Evolutionary conservation across 805 yeast genomes (phyloP).

Genomic region (Ogataea zsoltii): DNA sequence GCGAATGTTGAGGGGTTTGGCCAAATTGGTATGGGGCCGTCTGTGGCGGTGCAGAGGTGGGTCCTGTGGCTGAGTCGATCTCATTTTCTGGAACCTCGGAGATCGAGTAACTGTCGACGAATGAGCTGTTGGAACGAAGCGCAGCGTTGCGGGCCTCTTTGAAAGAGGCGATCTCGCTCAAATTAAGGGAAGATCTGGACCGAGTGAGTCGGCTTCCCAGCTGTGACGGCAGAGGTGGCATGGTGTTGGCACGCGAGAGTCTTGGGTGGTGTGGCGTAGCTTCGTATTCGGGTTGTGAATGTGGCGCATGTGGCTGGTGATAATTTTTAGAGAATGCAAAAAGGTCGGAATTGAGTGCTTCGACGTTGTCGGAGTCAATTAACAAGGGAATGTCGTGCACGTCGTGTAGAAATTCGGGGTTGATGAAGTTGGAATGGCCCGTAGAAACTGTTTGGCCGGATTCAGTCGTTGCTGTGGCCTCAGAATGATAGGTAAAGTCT

Average conservation of each 20-base stretch:
- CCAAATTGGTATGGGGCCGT: neutral
- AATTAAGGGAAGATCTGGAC: constrained; percentile 54
- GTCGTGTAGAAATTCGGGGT: constrained; percentile 23
- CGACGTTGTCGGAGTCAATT: constrained; percentile 27
- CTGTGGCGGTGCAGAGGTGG: constrained; percentile 12
- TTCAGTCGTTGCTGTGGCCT: too few species aligned
- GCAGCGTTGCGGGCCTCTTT: constrained; percentile 35
- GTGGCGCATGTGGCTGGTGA: constrained; percentile 24
- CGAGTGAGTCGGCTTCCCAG: constrained; percentile 29
- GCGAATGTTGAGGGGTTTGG: constrained; percentile 2
- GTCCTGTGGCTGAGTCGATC: constrained; percentile 4
- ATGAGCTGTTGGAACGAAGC: constrained; percentile 19
- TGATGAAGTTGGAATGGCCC: constrained; percentile 21
- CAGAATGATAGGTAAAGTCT: constrained; percentile 5
- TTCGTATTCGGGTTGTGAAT: constrained; percentile 8
- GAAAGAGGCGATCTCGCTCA: constrained; percentile 51
- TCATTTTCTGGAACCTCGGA: constrained; percentile 16
- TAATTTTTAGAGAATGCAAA: constrained; percentile 5
- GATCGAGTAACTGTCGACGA: constrained; percentile 16
- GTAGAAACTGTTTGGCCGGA: too few species aligned
- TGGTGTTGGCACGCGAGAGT: constrained; percentile 15
- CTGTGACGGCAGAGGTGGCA: constrained; percentile 17
- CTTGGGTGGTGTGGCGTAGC: constrained; percentile 7
- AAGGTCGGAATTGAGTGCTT: constrained; percentile 13
- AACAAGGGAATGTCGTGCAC: constrained; percentile 22